Evolutionary conservation across 2,329 filamentous ascomycete genomes (phyloP).

Genomic region (Pseudopyricularia cyperi): DNA sequence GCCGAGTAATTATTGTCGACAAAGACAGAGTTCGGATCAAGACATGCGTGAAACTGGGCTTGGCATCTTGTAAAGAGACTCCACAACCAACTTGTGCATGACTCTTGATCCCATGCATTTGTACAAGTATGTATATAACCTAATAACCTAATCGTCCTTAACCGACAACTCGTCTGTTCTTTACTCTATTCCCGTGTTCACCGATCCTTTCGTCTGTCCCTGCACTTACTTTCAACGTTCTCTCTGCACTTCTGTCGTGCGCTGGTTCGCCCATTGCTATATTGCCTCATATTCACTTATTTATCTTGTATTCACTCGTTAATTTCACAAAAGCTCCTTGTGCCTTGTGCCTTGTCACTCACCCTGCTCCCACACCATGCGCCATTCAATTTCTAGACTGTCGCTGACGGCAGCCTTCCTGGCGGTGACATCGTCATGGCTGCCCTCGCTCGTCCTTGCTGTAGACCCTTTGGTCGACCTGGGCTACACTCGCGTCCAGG

Average conservation of each 20-base stretch:
- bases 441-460: not conserved
- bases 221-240: not conserved
- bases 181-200: not conserved
- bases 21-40: not conserved
- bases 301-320: not conserved
- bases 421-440: not conserved
- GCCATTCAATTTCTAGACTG: not conserved
- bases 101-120: not conserved
- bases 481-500: constrained; percentile 53
- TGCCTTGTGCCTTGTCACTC: no score
- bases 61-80: not conserved
- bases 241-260: not conserved
- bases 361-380: no score
- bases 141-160: no score
- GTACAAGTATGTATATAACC: no score
- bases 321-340: no score
- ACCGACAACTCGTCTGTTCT: not conserved
- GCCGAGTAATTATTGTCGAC: no score
- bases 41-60: not conserved
- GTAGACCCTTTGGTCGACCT: constrained; percentile 39
- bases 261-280: not conserved
- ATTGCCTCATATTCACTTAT: not conserved
- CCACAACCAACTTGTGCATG: not conserved
- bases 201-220: not conserved
- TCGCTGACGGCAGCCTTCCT: not conserved